These are phyloP conservation scores for Aureobasidium namibiae DNA, from an alignment of 2,329 filamentous ascomycete genomes.

Conservation along the genomic window DNA sequence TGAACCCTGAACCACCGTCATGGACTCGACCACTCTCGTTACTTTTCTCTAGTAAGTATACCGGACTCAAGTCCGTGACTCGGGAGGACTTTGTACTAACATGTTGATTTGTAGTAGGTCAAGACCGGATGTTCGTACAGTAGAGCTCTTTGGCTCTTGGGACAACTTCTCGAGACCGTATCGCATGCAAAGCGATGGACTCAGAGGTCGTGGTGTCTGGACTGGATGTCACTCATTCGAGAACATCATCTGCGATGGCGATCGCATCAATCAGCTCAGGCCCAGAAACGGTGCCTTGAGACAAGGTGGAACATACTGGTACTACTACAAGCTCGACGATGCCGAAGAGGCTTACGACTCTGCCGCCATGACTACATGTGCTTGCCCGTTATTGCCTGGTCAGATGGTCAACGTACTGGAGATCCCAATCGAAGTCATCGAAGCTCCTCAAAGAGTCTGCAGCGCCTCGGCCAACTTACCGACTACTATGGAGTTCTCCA, in stretches of 20 bases:
- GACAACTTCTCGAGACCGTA: constrained; percentile 81
- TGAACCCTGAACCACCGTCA: constrained; percentile 11
- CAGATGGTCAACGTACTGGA: constrained; percentile 79
- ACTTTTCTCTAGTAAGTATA: constrained; percentile 28
- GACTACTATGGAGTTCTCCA: constrained; percentile 16
- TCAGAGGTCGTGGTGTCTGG: constrained; percentile 70
- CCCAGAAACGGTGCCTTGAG: constrained; percentile 71
- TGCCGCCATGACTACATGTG: constrained; percentile 62
- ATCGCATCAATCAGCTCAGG: constrained; percentile 41
- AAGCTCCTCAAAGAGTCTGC: constrained; percentile 20
- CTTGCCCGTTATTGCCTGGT: constrained; percentile 79
- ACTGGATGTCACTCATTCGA: constrained; percentile 80
- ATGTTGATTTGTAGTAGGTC: constrained; percentile 16
- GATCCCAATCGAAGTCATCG: constrained; percentile 57
- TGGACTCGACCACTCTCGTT: constrained; percentile 30
- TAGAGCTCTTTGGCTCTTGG: constrained; percentile 86
- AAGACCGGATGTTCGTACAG: constrained; percentile 52
- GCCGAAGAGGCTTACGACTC: constrained; percentile 69
- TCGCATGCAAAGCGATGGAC: constrained; percentile 69
- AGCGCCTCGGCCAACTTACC: constrained; percentile 24
- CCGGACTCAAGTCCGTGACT: neutral
- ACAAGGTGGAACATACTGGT: constrained; percentile 93
- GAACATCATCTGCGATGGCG: constrained; percentile 75
- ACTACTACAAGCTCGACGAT: constrained; percentile 86
- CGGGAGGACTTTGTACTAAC: neutral